Evolutionary conservation across 345 rosid genomes (phyloP), one percentile per base, ranked within the genome.

Genomic region (Gossypium mustelinum): DNA sequence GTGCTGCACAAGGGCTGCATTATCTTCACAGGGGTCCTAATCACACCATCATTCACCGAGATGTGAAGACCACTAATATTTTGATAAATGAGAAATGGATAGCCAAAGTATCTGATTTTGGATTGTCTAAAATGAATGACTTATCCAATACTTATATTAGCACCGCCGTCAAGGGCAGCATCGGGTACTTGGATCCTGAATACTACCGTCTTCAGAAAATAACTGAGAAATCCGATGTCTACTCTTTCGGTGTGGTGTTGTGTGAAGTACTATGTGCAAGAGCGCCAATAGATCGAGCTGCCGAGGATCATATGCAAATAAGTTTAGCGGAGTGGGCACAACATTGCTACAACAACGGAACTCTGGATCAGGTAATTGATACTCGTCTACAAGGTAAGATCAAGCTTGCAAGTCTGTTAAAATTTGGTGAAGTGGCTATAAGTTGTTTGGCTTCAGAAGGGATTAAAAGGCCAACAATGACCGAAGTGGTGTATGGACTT

Each of bases 281-380:
- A 70, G 80, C 80, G 1, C 82, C 79, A 5, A 68, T 83, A 25
- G 80, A 83, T 65, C 84, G 78, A n/a, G 78, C 74, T 2, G 0
- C 16, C 52, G 70, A 58, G 48, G 75, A 81, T 11, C 61, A 82
- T 52, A 77, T 75, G 58, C 81, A 75, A 82, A 81, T 78, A 59
- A 83, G 81, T 83, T 79, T 83, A 41, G 78, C 80, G 0, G 84
- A 83, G 52, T 83, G 86, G 86, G 84, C 78, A 0, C 74, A 78
- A 77, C 76, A 83, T 58, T 80, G 82, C 79, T 75, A 78, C 54
- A 78, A 76, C 75, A 83, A 83, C 54, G 86, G 84, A 12, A 81
- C 60, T n/a, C 2, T 80, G 7, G 82, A 78, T 61, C 80, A 80
- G 47, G 78, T 83, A 43, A 73, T 83, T 2, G 84, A 83, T 11